These are phyloP conservation scores for Capniomyces stellatus DNA, from an alignment of 371 early-diverging fungal species.

Conservation along the genomic window DNA sequence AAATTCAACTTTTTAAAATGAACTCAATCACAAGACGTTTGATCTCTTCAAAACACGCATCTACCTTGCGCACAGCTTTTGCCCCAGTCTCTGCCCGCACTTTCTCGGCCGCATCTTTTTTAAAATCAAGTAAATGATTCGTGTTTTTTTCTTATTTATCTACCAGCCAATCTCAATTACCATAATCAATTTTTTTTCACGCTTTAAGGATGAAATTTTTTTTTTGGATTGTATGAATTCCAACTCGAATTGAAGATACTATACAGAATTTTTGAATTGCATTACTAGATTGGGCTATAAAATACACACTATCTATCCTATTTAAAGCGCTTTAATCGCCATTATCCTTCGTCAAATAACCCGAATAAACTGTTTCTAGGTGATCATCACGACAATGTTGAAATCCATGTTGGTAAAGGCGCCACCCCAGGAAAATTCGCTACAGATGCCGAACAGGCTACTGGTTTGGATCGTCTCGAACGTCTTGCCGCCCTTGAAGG, in stretches of 20 bases:
- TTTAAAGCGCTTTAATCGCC: too few relatives aligned
- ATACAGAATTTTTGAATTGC: neutral
- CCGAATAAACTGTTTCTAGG: too few relatives aligned
- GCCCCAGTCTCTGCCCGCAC: neutral
- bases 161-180: neutral
- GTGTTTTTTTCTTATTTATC: neutral
- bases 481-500: conserved; percentile 66
- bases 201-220: neutral
- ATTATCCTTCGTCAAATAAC: too few relatives aligned
- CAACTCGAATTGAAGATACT: neutral
- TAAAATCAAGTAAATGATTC: neutral
- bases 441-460: conserved; percentile 76
- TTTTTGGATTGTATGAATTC: neutral
- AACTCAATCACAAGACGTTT: too few relatives aligned
- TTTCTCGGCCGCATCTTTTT: neutral
- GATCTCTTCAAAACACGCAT: too few relatives aligned
- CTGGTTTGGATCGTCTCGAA: conserved; percentile 85
- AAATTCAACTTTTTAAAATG: too few relatives aligned
- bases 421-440: conserved; percentile 40
- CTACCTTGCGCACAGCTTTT: too few relatives aligned
- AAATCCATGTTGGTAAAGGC: conserved; percentile 31
- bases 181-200: neutral
- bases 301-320: too few relatives aligned
- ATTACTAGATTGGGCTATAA: too few relatives aligned
- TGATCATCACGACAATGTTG: too few relatives aligned